These are phyloP conservation scores for Ophiocordyceps australis DNA, from an alignment of 2,329 filamentous ascomycete species.

Conservation along the genomic window DNA sequence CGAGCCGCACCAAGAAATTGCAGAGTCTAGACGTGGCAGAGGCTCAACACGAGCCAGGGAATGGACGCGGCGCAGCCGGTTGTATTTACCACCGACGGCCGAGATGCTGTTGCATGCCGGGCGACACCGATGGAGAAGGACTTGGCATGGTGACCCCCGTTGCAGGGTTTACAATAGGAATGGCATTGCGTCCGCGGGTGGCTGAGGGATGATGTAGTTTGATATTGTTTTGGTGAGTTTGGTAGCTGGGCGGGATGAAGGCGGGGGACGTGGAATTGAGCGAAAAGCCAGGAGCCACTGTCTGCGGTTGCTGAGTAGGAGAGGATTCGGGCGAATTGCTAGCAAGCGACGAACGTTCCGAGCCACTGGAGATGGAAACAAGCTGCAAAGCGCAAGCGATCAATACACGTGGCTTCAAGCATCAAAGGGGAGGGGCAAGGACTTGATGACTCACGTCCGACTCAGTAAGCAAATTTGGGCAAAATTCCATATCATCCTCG, in stretches of 20 bases:
- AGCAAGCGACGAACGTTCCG: constrained; percentile 85
- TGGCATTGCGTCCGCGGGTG: constrained; percentile 81
- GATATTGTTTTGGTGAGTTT: constrained; percentile 44
- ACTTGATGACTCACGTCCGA: constrained; percentile 54
- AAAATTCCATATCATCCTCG: constrained; percentile 93
- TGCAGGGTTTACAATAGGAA: constrained; percentile 91
- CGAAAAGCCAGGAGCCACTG: constrained; percentile 62
- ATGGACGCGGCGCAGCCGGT: neutral
- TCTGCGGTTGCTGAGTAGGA: constrained; percentile 72
- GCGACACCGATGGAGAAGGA: constrained; percentile 58
- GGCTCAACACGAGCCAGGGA: too few relatives aligned
- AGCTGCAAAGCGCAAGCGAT: constrained; percentile 35
- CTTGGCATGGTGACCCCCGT: constrained; percentile 80
- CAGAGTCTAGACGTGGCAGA: too few relatives aligned
- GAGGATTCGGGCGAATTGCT: constrained; percentile 88
- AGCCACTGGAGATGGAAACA: constrained; percentile 80
- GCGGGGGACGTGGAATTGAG: constrained; percentile 48
- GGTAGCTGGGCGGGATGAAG: constrained; percentile 46
- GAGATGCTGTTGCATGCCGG: constrained; percentile 38
- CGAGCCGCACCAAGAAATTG: too few relatives aligned
- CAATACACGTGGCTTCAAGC: constrained; percentile 12
- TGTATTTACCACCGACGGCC: constrained; percentile 32
- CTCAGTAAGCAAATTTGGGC: constrained; percentile 79
- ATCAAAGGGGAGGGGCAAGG: constrained; percentile 5
- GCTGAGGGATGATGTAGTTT: constrained; percentile 87